Conservation (phyloP, 768 basidiomycete genomes). For the Boletellus ananas region DNA sequence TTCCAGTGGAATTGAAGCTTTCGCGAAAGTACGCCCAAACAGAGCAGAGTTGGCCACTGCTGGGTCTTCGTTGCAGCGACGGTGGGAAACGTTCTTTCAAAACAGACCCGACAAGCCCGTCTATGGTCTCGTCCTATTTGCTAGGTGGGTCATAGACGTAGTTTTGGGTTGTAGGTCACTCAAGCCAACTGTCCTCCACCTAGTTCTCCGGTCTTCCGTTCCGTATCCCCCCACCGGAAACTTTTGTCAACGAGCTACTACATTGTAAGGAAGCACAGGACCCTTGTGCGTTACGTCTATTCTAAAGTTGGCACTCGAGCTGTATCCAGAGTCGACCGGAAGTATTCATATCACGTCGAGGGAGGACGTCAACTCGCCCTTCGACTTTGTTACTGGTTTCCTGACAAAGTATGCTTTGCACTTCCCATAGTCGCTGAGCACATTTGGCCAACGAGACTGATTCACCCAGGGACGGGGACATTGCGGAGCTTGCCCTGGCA, state of each 20-base stretch:
- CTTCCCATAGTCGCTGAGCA: not conserved
- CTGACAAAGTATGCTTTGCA: constrained; percentile 36
- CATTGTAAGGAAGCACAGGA: constrained; percentile 22
- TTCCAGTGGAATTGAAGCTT: constrained; percentile 15
- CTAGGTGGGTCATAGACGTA: constrained; percentile 30
- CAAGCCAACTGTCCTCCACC: not conserved
- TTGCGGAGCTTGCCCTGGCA: constrained; percentile 43
- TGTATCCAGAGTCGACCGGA: constrained; percentile 45
- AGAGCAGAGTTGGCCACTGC: constrained; percentile 15
- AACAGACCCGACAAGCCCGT: constrained; percentile 29
- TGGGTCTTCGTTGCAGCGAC: constrained; percentile 17
- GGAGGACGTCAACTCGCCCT: constrained; percentile 37
- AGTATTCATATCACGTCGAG: constrained; percentile 45
- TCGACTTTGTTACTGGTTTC: constrained; percentile 44
- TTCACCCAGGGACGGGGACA: constrained; percentile 27
- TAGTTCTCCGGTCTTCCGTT: constrained; percentile 16
- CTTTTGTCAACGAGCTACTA: constrained; percentile 31
- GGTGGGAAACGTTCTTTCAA: constrained; percentile 20
- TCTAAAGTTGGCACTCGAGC: constrained; percentile 5
- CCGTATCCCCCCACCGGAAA: constrained; percentile 24
- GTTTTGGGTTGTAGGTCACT: not conserved
- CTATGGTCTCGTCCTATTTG: constrained; percentile 33
- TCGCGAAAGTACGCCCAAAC: constrained; percentile 24
- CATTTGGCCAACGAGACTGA: not conserved
- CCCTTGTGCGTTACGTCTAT: not conserved